Evolutionary conservation across 2,329 filamentous ascomycete species (phyloP), one percentile per base, ranked within the genome.

Genomic region (Shiraia sp.): DNA sequence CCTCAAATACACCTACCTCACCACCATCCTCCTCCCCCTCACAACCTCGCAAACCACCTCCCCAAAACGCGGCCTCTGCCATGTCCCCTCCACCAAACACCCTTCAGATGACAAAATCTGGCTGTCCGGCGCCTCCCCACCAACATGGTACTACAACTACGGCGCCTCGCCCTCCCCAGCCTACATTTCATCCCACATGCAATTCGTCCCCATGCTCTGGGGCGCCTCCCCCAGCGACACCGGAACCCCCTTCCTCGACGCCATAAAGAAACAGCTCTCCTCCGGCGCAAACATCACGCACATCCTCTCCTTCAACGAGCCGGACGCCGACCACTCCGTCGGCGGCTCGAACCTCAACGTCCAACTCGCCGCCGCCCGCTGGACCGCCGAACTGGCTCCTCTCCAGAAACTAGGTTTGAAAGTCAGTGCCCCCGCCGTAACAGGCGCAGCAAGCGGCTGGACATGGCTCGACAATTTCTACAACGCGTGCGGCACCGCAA

Each of bases 71-170:
- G 88, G 88, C 19, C 83, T 93, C 37, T 79, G 83, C 59, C 87
- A 84, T 67, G 79, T 87, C 13, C 77, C 81, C 6, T 79, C 82
- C 45, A 49, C 70, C 4, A 63, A 78, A 1, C 71, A 76, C 42
- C 75, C 81, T 1, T 45, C 73, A 12, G 88, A 92, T 69, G 81
- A 89, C 70, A 64, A 75, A 32, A 75, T 86, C 56, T 91, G 87
- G 85, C 71, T 38, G n/a, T 75, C 9, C 5, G 75, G 74, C 26
- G 80, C 79, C 13, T 45, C 34, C 1, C 79, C 82, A 29, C 70
- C 92, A 40, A 86, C 82, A 3, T 93, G 88, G 88, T 93, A 93
- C 75, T 93, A 92, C 78, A 92, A 91, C 73, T 93, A 91, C 68
- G 69, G 72, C 17, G 60, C 75, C 14, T 62, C 67, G 3, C 86